phyloP scores from a whole-genome alignment of 2,329 filamentous ascomycete species.

The Diplodia intermedia region DNA sequence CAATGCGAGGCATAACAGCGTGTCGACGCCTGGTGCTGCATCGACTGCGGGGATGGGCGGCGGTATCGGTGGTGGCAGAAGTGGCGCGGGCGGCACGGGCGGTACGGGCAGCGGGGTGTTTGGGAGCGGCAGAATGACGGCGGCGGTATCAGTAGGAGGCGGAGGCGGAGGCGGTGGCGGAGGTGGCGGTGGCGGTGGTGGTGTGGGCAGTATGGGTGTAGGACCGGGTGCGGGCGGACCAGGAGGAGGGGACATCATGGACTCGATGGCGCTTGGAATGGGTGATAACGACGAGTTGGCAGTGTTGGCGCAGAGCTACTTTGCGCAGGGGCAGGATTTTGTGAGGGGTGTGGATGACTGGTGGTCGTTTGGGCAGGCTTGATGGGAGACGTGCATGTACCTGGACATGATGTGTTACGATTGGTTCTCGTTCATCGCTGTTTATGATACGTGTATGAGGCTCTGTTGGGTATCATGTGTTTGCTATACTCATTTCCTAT shows the following conservation, averaged over 20 bases:
- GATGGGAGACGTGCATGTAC: background rate
- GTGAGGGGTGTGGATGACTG: conserved; percentile 49
- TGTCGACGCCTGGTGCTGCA: conserved; percentile 30
- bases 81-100: background rate
- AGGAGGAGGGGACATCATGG: conserved; percentile 22
- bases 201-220: background rate
- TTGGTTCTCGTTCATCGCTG: background rate
- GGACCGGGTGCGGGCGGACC: conserved; percentile 28
- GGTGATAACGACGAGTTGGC: conserved; percentile 53
- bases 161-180: background rate
- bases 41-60: conserved; percentile 22
- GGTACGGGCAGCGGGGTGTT: conserved; percentile 29
- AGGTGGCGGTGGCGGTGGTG: background rate
- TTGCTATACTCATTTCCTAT: background rate
- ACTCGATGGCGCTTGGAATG: conserved; percentile 37
- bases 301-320: conserved; percentile 57
- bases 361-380: conserved; percentile 34
- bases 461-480: background rate
- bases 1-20: background rate
- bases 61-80: background rate
- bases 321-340: conserved; percentile 55
- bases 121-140: background rate
- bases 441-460: background rate
- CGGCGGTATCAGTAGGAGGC: background rate
- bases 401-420: background rate